phyloP scores from a whole-genome alignment of 257 asterid species.

The Ilex asprella region DNA sequence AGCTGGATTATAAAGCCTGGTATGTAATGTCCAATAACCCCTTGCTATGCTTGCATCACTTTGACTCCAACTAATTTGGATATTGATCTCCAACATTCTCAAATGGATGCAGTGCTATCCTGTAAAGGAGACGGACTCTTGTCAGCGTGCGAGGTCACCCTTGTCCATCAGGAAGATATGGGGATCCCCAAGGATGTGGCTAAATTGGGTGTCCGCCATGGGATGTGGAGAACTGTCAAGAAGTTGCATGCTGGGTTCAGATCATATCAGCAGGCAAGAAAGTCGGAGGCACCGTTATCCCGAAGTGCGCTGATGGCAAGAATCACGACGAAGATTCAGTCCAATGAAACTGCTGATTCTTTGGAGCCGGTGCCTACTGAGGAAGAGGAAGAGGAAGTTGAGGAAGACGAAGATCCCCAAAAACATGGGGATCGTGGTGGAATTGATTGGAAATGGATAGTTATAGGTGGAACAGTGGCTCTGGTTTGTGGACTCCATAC shows the following conservation, averaged over 20 bases:
- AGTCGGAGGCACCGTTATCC: conserved; percentile 30
- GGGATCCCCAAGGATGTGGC: conserved; percentile 96
- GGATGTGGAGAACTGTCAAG: conserved; percentile 99
- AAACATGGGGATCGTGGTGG: conserved; percentile 23
- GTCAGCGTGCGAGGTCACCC: conserved; percentile 81
- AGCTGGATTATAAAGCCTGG: conserved; percentile 86
- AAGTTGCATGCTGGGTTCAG: conserved; percentile 77
- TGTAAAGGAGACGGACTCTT: conserved; percentile 67
- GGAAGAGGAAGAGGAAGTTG: conserved; percentile 24
- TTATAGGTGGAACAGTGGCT: conserved; percentile 66
- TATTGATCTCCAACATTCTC: background rate
- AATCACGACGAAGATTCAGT: conserved; percentile 32
- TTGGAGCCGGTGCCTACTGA: conserved; percentile 24
- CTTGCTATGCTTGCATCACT: background rate
- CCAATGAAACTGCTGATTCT: conserved; percentile 16
- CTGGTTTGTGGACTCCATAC: conserved; percentile 60
- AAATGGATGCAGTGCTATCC: conserved; percentile 48
- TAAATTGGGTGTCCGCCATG: conserved; percentile 87
- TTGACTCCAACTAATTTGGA: background rate
- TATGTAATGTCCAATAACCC: conserved; percentile 3
- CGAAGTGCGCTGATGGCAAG: conserved; percentile 50
- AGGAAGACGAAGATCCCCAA: conserved; percentile 17
- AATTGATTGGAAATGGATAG: conserved; percentile 58
- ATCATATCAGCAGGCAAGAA: conserved; percentile 56
- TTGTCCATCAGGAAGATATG: conserved; percentile 90